Base-by-base conservation (phyloP, 495 filamentous ascomycete genomes). In the Podospora fimiseda region DNA sequence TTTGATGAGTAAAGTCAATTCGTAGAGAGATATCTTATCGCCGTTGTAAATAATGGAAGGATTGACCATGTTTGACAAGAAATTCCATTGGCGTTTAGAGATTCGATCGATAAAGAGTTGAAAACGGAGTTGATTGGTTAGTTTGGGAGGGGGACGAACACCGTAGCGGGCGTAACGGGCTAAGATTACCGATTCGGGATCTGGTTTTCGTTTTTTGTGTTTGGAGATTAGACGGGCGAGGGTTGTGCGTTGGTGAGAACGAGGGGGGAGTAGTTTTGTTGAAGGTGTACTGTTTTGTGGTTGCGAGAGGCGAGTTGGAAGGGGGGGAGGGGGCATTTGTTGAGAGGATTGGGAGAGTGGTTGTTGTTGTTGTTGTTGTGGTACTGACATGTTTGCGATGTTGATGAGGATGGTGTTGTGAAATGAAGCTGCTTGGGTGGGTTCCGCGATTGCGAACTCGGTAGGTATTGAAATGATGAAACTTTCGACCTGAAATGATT, bases 41-140 rank as follows among this genome's bases (percentile, higher is more conserved):
- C 58, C 49, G 24, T 65, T 63, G 55, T 58, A 66, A n/a, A 41
- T 37, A 16, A 65, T 19, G 36, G 42, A 48, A 1, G 45, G 52
- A 14, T 58, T 51, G 27, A 64, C 50, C 11, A 50, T 15, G 9
- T 53, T 53, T 19, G 44, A 27, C 5, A 61, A 21, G 13, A 49
- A 41, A 3, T 37, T 30, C 59, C 59, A 61, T 23, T 61, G 56
- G 11, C 52, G 59, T 1, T 50, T 40, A 49, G 56, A 59, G 19
- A 61, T 59, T 16, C 56, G 56, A 11, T 56, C 43, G 39, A 61
- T 50, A 15, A 61, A 56, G n/a, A 36, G 11, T 18, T 48, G 45
- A 46, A 61, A 61, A 14, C 59, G 59, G 1, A 11, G 23, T n/a
- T 36, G 14, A 15, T 59, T 61, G 15, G 55, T 43, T 11, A 37